phyloP scores from a whole-genome alignment of 2,329 filamentous ascomycete species.

The Colletotrichum ledebouriae region DNA sequence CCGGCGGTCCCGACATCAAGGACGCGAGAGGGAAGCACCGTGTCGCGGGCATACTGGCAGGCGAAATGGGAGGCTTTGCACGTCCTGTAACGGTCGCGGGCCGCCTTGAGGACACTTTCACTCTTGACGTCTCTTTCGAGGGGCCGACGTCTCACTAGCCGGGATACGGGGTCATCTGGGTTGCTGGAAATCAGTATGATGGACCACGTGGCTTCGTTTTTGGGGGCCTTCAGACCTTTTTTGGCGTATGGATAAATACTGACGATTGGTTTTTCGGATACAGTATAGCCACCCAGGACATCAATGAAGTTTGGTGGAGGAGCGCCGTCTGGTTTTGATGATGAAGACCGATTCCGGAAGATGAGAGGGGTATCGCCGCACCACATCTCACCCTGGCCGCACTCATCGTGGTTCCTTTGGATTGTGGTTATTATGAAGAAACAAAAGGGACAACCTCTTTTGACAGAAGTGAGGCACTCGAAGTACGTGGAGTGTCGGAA shows the following conservation, averaged over 20 bases:
- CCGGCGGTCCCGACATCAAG: conserved; percentile 24
- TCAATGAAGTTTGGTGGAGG: neutral
- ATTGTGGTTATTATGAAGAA: conserved; percentile 4
- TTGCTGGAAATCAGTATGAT: neutral
- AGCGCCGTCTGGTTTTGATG: neutral
- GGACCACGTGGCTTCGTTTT: neutral
- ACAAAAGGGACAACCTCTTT: neutral
- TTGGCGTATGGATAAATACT: conserved; percentile 15
- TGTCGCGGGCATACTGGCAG: conserved; percentile 25
- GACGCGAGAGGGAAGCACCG: conserved; percentile 24
- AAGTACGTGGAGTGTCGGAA: conserved; percentile 10
- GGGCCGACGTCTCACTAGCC: conserved; percentile 6
- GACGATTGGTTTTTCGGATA: neutral
- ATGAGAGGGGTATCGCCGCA: neutral
- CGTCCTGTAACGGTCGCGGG: neutral
- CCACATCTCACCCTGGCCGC: neutral
- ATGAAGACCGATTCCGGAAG: conserved; percentile 20
- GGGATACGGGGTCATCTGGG: neutral
- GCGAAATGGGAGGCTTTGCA: conserved; percentile 8
- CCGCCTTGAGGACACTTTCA: neutral
- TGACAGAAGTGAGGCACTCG: neutral
- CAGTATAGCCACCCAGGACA: conserved; percentile 9
- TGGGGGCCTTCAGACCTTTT: conserved; percentile 2
- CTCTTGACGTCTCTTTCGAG: conserved; percentile 27
- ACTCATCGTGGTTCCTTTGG: neutral